Evolutionary conservation across 164 flowering plant species (phyloP).

Genomic region (Euptelea pleiosperma): DNA sequence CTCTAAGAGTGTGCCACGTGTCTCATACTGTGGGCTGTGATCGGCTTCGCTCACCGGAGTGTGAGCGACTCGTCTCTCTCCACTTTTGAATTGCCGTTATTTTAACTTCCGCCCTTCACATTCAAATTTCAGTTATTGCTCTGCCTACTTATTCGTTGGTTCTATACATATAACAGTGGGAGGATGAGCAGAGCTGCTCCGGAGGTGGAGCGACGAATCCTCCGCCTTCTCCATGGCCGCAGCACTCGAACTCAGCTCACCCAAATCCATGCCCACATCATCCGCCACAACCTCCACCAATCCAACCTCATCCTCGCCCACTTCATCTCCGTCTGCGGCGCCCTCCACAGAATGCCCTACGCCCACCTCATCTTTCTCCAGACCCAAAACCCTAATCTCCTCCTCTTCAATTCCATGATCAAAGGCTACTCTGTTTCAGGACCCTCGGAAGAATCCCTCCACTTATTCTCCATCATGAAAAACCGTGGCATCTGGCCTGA

Average conservation of each 20-base stretch:
- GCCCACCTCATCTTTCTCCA: slow-evolving; percentile 58
- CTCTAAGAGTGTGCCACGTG: too few relatives aligned
- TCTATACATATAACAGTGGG: slow-evolving; percentile 5
- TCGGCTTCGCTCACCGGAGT: too few relatives aligned
- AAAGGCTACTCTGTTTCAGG: slow-evolving; percentile 58
- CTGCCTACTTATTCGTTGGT: too few relatives aligned
- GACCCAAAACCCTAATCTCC: slow-evolving; percentile 48
- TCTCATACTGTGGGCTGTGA: too few relatives aligned
- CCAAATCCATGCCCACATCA: slow-evolving; percentile 69
- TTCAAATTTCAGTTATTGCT: too few relatives aligned
- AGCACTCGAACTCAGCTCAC: slow-evolving; percentile 46
- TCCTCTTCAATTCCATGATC: slow-evolving; percentile 79
- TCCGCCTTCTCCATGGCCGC: slow-evolving; percentile 67
- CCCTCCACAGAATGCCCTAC: slow-evolving; percentile 39
- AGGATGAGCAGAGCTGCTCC: slow-evolving; percentile 24
- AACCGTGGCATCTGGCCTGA: slow-evolving; percentile 59
- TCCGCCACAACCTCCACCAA: slow-evolving; percentile 67
- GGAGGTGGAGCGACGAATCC: slow-evolving; percentile 55
- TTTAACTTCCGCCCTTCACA: too few relatives aligned
- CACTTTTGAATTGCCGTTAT: too few relatives aligned
- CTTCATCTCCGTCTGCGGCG: slow-evolving; percentile 59
- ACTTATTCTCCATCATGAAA: slow-evolving; percentile 46
- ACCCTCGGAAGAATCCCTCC: slow-evolving; percentile 43
- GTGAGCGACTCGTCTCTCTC: too few relatives aligned
- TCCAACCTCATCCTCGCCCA: slow-evolving; percentile 77